A percentile compares a stretch with the other conserved stretches of the same genome.
phyloP scores from a whole-genome alignment of 192 early-diverging fungal genomes.

The Backusella psychrophila region DNA sequence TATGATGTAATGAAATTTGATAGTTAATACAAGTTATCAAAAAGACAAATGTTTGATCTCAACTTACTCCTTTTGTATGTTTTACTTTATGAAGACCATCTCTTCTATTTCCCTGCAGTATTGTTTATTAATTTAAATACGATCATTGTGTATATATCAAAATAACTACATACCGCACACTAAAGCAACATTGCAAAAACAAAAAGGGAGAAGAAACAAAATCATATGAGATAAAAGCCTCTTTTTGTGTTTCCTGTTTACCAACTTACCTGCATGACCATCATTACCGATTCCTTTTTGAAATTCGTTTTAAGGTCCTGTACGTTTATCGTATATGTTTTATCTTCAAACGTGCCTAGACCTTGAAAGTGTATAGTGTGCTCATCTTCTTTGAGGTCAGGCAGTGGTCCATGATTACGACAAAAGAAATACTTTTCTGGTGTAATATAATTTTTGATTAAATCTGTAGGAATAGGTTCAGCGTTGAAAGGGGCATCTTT shows the following conservation, averaged over 20 bases:
- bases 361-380: constrained; percentile 63
- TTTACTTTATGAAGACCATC: constrained; percentile 76
- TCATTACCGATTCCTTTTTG: constrained; percentile 55
- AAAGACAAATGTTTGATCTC: neutral
- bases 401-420: constrained; percentile 89
- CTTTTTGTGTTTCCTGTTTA: neutral
- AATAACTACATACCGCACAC: constrained; percentile 55
- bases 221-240: neutral
- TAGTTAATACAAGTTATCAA: neutral
- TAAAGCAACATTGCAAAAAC: constrained; percentile 45
- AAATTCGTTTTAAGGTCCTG: constrained; percentile 51
- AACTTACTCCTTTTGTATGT: constrained; percentile 63
- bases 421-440: constrained; percentile 78
- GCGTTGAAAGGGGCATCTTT: constrained; percentile 83
- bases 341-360: constrained; percentile 1
- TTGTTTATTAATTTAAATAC: neutral
- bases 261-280: constrained; percentile 32
- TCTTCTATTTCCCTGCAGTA: constrained; percentile 65
- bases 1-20: neutral
- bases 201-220: neutral
- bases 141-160: neutral
- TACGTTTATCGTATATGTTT: constrained; percentile 30
- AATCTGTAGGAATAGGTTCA: constrained; percentile 62
- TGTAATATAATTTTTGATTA: constrained; percentile 70
- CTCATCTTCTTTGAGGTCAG: constrained; percentile 55